Base-by-base conservation (phyloP, 495 filamentous ascomycete species). In the Parathielavia appendiculata region DNA sequence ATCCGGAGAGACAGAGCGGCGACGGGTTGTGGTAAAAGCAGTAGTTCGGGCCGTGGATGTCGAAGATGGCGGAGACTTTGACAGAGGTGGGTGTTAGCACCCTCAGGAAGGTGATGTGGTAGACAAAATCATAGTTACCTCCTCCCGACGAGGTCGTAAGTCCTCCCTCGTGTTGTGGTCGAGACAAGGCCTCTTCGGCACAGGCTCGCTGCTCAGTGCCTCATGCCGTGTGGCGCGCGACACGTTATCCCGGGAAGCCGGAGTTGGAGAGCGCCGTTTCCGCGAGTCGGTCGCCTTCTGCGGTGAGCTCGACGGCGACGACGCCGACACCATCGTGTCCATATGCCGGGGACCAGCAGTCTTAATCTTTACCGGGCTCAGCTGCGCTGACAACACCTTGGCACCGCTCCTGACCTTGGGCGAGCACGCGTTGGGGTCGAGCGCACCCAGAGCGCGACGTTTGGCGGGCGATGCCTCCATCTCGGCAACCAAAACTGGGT, bases 391-490 rank as follows among this genome's bases (percentile, higher is more conserved):
- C 40, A 57, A 20, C 34, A 19, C 11, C 50, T 45, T 54, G 16
- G 22, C 22, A 8, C 44, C 34, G 19, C 34, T 49, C 16, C 50
- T 39, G 36, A 16, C 46, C 53, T 61, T 61, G 13, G 69, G 67
- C 32, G 65, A 63, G 5, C 66, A 61, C 51, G 73, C 64, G 66
- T 80, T 80, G 40, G 67, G 69, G 60, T 78, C 69, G 14, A 76
- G 59, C 1, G 68, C 62, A 26, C 63, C 72, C 14, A 80, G 74
- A 51, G 69, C 77, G 73, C 76, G 77, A 69, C 77, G 69, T 54
- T 76, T 75, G 54, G 54, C 60, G 1, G 75, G 74, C 43, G 69
- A 67, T 41, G 70, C 63, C 54, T 72, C 65, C 73, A 78, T 74
- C 38, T 32, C 43, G 20, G 51, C 44, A 22, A 26, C 16, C 22